Base-by-base conservation (phyloP, 805 yeast genomes). In the Candida succiphila region DNA sequence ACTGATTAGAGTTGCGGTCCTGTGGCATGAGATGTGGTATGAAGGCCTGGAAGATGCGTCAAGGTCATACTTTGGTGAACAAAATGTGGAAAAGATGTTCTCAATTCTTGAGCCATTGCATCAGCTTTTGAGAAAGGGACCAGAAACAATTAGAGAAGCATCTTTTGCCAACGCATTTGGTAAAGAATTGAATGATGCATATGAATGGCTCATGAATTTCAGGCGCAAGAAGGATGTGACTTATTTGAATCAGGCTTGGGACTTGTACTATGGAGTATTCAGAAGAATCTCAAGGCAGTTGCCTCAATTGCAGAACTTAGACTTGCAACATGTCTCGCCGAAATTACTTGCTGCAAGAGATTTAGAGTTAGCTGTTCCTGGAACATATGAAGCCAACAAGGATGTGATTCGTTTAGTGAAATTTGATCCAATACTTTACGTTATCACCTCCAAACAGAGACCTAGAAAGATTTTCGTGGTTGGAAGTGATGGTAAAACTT, bases 21-120 rank as follows among this genome's bases (percentile, higher is more conserved):
- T 92, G 39, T 88, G 98, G 96, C 95, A 87, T 49, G 99, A 92
- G 49, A 80, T 82, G 52, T 92, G 99, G 98, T 88, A 87, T 46
- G 97, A 89, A 58, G 96, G 95, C 3, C 65, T 92, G 22, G 99
- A 92, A 52, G 96, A 92, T 61, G 98, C 98, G 0, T 87, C 96
- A 3, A 67, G 96, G 38, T 69, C 83, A 33, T 92, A 80, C 61
- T 89, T 87, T 56, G 95, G 94, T 24, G 98, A 92, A 41, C 92
- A 86, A 46, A 87, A 92, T 49, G 82, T 89, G 10, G 95, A 87
- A 35, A 87, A 85, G 54, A 92, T 92, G 97, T 83, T 84, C 57
- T 78, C 84, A 14, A 87, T 87, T 1, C 58, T 92, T 33, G 94
- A 85, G 41, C 96, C 96, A 2, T 60, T 92, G 33, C 96, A 92